phyloP scores from a whole-genome alignment of 305 asterid genomes.

The Fraxinus dipetala region DNA sequence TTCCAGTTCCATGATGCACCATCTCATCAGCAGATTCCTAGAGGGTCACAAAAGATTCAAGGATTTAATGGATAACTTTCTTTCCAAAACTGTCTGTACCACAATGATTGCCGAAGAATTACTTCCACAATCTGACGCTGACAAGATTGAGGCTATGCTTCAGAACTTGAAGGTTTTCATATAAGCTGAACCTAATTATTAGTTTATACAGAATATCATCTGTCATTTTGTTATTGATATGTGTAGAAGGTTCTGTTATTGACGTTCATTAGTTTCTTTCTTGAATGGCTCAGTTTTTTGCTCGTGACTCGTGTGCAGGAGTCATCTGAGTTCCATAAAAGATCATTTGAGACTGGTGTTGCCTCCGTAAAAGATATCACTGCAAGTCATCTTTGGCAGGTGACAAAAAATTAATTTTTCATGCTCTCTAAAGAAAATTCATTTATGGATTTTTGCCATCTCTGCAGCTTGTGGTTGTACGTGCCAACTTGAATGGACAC shows the following conservation, averaged over 20 bases:
- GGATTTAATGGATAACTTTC: constrained; percentile 39
- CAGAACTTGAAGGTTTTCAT: constrained; percentile 69
- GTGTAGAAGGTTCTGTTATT: background rate
- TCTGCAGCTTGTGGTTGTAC: constrained; percentile 92
- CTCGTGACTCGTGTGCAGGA: constrained; percentile 46
- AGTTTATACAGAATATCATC: constrained; percentile 3
- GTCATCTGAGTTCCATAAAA: constrained; percentile 85
- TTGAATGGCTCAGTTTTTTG: constrained; percentile 17
- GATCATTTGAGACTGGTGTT: constrained; percentile 79
- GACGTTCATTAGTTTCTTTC: background rate
- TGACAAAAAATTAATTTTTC: constrained; percentile 26
- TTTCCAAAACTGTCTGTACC: constrained; percentile 46
- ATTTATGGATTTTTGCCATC: constrained; percentile 23
- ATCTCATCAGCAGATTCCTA: constrained; percentile 56
- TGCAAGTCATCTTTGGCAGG: constrained; percentile 99
- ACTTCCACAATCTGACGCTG: constrained; percentile 88
- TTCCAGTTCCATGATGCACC: constrained; percentile 47
- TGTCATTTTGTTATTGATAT: constrained; percentile 1
- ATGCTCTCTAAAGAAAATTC: constrained; percentile 18
- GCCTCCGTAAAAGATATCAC: constrained; percentile 82
- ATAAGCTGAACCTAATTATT: background rate
- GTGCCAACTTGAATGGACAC: constrained; percentile 96
- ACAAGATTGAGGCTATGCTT: constrained; percentile 86
- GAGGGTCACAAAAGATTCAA: constrained; percentile 64
- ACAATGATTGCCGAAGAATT: constrained; percentile 62